Base-by-base conservation (phyloP, 257 asterid species). In the Marsdenia floribunda region DNA sequence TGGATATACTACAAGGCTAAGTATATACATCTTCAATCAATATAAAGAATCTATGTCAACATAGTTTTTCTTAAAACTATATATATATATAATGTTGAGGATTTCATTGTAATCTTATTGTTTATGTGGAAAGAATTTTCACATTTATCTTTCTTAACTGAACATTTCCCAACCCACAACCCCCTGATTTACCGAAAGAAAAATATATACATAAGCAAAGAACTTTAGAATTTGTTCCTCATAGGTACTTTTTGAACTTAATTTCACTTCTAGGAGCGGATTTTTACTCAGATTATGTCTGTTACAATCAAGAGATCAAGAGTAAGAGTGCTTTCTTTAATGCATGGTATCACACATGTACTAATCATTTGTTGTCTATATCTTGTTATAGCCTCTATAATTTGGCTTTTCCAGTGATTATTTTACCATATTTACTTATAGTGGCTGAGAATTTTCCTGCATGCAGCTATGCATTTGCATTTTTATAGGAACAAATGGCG, bases 391-490 rank as follows among this genome's bases (percentile, higher is more conserved):
- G 37, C 19, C 14, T 29, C 77, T 3, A 21, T 29, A 5, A 3
- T 33, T 63, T 24, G 19, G 12, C 52, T 14, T 35, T 63, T 44
- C 49, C 58, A 42, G 21, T 3, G 5, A 24, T 64, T 35, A 11
- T 47, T 47, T 63, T 38, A 11, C 35, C 5, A 3, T 52, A 33
- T 75, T 12, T 42, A 70, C 52, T 33, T 26, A 3, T 70, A 18
- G 44, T 35, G 40, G 46, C 71, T 70, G 68, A 15, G 8, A 21
- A 13, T 22, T n/a, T 54, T 24, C 42, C n/a, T 73, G 10, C 66
- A 49, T 84, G 83, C 83, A 84, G 87, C 83, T 83, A 68, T 83
- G 87, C 77, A 44, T 75, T 79, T 76, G 73, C 42, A 82, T 84
- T 71, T 80, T 83, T 66, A 54, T 84, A 12, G 86, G 88, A 74